Percentiles rank a stretch among this genome's conserved stretches.
Conservation (phyloP, 768 basidiomycete genomes). For the Lactifluus piperatus region DNA sequence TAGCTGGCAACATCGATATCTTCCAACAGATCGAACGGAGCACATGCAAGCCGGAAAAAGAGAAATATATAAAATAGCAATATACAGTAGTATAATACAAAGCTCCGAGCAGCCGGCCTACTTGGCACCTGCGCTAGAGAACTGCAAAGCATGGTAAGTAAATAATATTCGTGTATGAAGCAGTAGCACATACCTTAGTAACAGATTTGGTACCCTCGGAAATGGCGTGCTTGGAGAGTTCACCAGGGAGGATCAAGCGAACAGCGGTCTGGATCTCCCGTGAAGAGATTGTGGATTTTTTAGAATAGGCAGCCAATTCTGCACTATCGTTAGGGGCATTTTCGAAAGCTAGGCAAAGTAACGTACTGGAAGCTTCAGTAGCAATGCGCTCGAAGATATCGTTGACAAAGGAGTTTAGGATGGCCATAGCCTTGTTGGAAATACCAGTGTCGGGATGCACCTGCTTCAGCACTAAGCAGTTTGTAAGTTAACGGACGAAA, state of each 20-base stretch:
- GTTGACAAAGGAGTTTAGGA: conserved; percentile 93
- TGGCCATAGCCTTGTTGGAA: conserved; percentile 98
- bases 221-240: conserved; percentile 89
- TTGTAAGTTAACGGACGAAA: background rate
- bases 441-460: conserved; percentile 99
- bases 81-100: conserved; percentile 25
- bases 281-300: conserved; percentile 97
- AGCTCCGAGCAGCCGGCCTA: conserved; percentile 28
- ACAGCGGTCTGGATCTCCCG: conserved; percentile 98
- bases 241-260: conserved; percentile 92
- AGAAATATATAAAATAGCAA: conserved; percentile 21
- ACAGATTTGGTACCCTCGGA: conserved; percentile 93
- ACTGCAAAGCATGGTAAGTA: conserved; percentile 31
- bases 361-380: conserved; percentile 80
- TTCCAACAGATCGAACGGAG: background rate
- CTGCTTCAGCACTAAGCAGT: conserved; percentile 73
- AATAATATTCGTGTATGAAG: background rate
- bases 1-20: background rate
- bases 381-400: conserved; percentile 95
- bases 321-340: background rate
- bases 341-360: background rate
- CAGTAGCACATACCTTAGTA: conserved; percentile 50
- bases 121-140: conserved; percentile 66
- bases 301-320: conserved; percentile 96
- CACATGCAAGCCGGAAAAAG: background rate